Evolutionary conservation across 2,329 filamentous ascomycete genomes (phyloP).

Genomic region (Incumbomyces lentus): DNA sequence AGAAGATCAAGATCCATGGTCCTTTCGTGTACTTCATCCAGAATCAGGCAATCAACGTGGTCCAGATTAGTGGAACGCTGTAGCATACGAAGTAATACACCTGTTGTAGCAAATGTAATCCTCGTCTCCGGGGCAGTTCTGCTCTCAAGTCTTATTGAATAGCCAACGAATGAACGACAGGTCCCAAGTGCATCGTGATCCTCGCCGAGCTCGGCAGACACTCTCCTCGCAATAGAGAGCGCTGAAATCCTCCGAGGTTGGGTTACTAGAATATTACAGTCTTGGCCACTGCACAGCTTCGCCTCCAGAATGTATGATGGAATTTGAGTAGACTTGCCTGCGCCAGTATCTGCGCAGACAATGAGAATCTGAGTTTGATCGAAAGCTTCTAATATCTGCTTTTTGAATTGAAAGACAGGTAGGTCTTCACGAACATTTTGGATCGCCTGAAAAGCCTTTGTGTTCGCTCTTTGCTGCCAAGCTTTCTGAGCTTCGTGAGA

Average conservation of each 20-base stretch:
- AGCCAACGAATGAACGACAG: conserved; percentile 73
- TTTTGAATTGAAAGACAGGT: conserved; percentile 78
- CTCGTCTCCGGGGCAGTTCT: conserved; percentile 73
- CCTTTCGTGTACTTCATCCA: conserved; percentile 96
- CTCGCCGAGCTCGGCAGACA: conserved; percentile 91
- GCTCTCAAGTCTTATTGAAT: conserved; percentile 85
- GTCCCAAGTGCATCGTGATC: conserved; percentile 72
- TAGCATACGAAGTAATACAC: conserved; percentile 97
- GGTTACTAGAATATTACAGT: conserved; percentile 90
- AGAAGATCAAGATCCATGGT: conserved; percentile 96
- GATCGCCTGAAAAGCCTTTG: conserved; percentile 60
- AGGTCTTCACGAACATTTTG: conserved; percentile 65
- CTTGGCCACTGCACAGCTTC: conserved; percentile 65
- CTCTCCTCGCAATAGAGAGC: conserved; percentile 81
- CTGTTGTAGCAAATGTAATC: conserved; percentile 70
- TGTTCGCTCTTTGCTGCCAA: conserved; percentile 13
- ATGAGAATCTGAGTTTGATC: conserved; percentile 78
- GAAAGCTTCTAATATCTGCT: conserved; percentile 66
- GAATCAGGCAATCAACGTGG: conserved; percentile 83
- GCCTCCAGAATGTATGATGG: conserved; percentile 87
- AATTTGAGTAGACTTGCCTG: conserved; percentile 95
- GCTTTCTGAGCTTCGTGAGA: conserved; percentile 10
- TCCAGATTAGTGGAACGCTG: conserved; percentile 76
- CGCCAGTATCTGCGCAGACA: conserved; percentile 92
- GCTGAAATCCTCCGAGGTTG: conserved; percentile 93